Evolutionary conservation across 805 yeast species (phyloP), one percentile per base, ranked within the genome.

Genomic region (Cyberlindnera mycetangii): DNA sequence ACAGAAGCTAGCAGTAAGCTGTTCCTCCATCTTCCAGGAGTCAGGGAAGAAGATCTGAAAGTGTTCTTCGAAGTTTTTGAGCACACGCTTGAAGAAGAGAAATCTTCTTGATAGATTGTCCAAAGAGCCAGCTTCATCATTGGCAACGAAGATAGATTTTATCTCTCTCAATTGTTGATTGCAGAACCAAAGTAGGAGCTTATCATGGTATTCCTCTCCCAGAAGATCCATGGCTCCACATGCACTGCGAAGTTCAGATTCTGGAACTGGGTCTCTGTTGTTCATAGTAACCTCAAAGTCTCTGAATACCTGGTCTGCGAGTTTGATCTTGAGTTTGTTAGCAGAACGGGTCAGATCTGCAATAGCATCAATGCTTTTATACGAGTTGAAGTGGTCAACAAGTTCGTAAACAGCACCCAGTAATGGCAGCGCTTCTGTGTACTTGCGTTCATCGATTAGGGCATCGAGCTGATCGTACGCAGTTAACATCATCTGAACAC

Each of bases 91-190:
- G 65, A 88, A 86, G 61, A 85, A 92, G 25, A 89, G 76, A 61
- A 80, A 93, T 39, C 99, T 70, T 53, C 97, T 70, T 24, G 79
- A 75, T 41, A 93, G 66, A 63, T 93, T 93, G 47, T 93, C 99
- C 48, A 93, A 67, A 5, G 95, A 84, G 1, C 97, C 97, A 0
- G 99, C 99, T 65, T 93, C 99, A 55, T 89, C 97, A 12, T 80
- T 73, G 9, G 81, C 72, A 42, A 79, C 76, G 66, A 93, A 93
- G 10, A 93, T 88, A 18, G 78, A 68, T 28, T 75, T 75, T 35
- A 92, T 79, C 56, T 92, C 98, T 55, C 76, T 76, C 42, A 93
- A 69, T 50, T 84, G 81, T 24, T 71, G 71, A 44, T 76, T 78
- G 48, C 85, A 76, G 62, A 85, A 87, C 92, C 95, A 88, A 37